Percentiles rank a stretch among this genome's conserved stretches.
phyloP scores from a whole-genome alignment of 1,284 basidiomycete species.

The Omphalotus olearius region DNA sequence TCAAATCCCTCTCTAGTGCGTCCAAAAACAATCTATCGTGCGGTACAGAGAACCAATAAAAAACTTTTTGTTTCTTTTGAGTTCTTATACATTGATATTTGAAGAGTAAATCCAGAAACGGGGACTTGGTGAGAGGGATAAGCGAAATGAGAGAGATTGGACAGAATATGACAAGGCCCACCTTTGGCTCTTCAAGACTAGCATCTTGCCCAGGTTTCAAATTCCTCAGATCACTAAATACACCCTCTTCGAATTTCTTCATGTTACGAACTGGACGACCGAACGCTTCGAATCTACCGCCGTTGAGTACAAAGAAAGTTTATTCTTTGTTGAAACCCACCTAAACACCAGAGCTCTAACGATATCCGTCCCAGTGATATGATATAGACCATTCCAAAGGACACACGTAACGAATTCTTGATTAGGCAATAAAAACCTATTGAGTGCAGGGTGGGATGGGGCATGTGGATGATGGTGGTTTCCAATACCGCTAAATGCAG shows the following conservation, averaged over 20 bases:
- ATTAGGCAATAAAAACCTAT: conserved; percentile 79
- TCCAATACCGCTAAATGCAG: too few relatives aligned
- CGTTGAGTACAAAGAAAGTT: too few relatives aligned
- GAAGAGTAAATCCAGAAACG: conserved; percentile 89
- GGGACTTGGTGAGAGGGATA: conserved; percentile 57
- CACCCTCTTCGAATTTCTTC: conserved; percentile 92
- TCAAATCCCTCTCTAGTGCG: conserved; percentile 88
- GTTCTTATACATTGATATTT: conserved; percentile 94
- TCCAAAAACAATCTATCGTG: conserved; percentile 95
- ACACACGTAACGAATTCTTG: conserved; percentile 88
- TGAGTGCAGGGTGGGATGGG: conserved; percentile 64
- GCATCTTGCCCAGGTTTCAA: conserved; percentile 89
- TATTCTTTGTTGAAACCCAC: too few relatives aligned
- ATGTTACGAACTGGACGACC: conserved; percentile 76
- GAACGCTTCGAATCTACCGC: conserved; percentile 54
- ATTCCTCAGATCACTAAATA: conserved; percentile 88
- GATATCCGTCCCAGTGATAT: conserved; percentile 89
- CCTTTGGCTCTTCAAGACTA: conserved; percentile 90
- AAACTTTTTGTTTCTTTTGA: conserved; percentile 94
- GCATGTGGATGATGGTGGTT: conserved; percentile 18
- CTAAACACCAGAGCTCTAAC: conserved; percentile 84
- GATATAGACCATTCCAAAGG: conserved; percentile 84
- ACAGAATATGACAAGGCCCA: conserved; percentile 32
- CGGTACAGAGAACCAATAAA: conserved; percentile 84
- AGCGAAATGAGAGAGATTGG: conserved; percentile 12